Base-by-base conservation (phyloP, 1,139 yeast species). In the Yamadazyma triangularis region DNA sequence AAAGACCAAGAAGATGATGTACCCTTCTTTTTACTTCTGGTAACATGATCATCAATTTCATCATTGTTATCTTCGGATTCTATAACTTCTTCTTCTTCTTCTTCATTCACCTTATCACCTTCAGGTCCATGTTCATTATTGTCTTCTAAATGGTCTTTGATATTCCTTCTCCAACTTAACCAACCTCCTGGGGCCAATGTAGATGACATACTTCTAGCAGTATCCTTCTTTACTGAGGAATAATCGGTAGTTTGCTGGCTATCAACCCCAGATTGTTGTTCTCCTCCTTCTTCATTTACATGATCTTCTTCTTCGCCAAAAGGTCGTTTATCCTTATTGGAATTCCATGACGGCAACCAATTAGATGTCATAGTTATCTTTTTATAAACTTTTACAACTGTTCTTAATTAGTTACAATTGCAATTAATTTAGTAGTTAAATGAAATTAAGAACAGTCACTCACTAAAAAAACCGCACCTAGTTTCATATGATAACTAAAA, bases 31-130 rank as follows among this genome's bases (percentile, higher is more conserved):
- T 54, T 46, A 31, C 51, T 51, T 29, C 50, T 47, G 14, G 40
- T 29, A 7, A 53, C 52, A 27, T 60, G 62, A 27, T 63, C 68
- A 26, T 56, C 64, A 3, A 60, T 47, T 30, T 58, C 69, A 32
- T 62, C 66, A 8, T 53, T 54, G 26, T 48, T 47, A n/a, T n/a
- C n/a, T n/a, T n/a, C n/a, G n/a, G n/a, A n/a, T n/a, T n/a, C n/a
- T n/a, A n/a, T n/a, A 25, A 56, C 59, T n/a, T 51, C 56, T 12
- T 49, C 52, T 9, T 47, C 55, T 7, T 41, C 47, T 5, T 47
- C 47, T 18, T 18, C 20, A 18, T 18, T 18, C 8, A 18, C 6
- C 6, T 38, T 42, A n/a, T 30, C 33, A n/a, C 27, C 28, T 13
- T 25, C 25, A 16, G 27, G 30, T 3, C 33, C 37, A 14, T 32